These are phyloP conservation scores for Catenaria anguillulae DNA, from an alignment of 371 early-diverging fungal genomes.

Conservation along the genomic window DNA sequence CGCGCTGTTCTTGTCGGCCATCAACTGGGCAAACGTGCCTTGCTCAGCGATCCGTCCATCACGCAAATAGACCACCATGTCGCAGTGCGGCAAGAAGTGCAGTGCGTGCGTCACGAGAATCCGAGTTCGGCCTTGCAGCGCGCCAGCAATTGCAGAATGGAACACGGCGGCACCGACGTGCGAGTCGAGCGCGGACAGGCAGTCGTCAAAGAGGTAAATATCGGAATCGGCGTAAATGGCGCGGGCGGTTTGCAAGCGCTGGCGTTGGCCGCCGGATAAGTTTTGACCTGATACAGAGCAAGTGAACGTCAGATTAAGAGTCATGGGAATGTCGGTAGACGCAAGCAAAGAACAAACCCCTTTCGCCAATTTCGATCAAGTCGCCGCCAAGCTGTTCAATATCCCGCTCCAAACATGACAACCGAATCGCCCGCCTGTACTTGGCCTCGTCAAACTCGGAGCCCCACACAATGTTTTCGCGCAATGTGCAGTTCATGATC, in stretches of 20 bases:
- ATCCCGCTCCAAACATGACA: constrained; percentile 52
- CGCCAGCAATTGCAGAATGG: constrained; percentile 57
- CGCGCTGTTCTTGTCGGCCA: constrained; percentile 13
- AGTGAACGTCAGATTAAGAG: too few species aligned
- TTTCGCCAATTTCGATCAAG: constrained; percentile 85
- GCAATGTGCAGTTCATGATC: constrained; percentile 55
- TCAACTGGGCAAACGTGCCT: constrained; percentile 42
- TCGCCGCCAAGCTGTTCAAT: constrained; percentile 72
- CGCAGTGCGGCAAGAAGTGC: constrained; percentile 51
- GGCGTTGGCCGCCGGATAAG: constrained; percentile 72
- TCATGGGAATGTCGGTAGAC: too few species aligned
- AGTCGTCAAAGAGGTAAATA: constrained; percentile 64
- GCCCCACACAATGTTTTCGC: constrained; percentile 88
- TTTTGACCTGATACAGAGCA: too few species aligned
- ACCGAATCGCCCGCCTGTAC: constrained; percentile 44
- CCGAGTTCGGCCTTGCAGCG: constrained; percentile 60
- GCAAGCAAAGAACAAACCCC: too few species aligned
- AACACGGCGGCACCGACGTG: constrained; percentile 76
- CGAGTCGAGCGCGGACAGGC: constrained; percentile 76
- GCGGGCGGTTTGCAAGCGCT: constrained; percentile 56
- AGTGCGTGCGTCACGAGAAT: constrained; percentile 86
- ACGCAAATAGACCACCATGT: constrained; percentile 52
- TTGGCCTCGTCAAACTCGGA: constrained; percentile 51
- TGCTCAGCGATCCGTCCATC: constrained; percentile 57
- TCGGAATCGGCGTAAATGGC: constrained; percentile 79